These are phyloP conservation scores for Pseudocercospora pini-densiflorae DNA, from an alignment of 2,329 filamentous ascomycete genomes.

Conservation along the genomic window DNA sequence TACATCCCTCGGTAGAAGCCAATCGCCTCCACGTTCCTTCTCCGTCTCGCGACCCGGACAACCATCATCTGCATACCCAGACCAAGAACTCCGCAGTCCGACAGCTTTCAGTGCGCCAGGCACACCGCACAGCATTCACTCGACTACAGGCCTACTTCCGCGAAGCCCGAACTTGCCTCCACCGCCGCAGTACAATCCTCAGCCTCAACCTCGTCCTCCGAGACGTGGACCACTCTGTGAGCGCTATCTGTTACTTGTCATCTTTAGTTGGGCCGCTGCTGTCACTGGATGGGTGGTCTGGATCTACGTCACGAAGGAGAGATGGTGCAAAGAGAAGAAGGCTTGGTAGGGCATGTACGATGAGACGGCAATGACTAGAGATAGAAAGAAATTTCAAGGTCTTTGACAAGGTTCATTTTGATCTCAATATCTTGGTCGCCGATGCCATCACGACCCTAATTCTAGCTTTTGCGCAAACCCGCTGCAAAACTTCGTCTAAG, in stretches of 20 bases:
- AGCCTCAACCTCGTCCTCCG: neutral
- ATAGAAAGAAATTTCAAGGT: no score
- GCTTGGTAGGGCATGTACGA: neutral
- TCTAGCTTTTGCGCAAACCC: neutral
- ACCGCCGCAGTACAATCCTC: neutral
- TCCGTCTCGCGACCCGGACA: neutral
- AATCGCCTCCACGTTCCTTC: neutral
- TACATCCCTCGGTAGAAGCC: neutral
- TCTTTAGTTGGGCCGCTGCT: neutral
- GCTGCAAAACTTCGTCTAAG: neutral
- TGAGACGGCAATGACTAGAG: neutral
- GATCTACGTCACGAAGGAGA: neutral
- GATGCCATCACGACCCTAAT: neutral
- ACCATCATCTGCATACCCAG: neutral
- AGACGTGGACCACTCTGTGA: neutral
- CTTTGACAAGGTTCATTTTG: neutral
- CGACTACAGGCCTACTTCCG: neutral
- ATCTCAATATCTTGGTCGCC: neutral
- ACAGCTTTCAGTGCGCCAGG: neutral
- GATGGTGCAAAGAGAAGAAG: neutral
- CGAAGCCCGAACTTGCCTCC: neutral
- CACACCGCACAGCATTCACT: neutral
- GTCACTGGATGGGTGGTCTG: neutral
- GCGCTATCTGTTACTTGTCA: neutral
- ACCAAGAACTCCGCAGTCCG: neutral